Evolutionary conservation across 345 rosid genomes (phyloP), one percentile per base, ranked within the genome.

Genomic region (Bretschneidera sinensis): DNA sequence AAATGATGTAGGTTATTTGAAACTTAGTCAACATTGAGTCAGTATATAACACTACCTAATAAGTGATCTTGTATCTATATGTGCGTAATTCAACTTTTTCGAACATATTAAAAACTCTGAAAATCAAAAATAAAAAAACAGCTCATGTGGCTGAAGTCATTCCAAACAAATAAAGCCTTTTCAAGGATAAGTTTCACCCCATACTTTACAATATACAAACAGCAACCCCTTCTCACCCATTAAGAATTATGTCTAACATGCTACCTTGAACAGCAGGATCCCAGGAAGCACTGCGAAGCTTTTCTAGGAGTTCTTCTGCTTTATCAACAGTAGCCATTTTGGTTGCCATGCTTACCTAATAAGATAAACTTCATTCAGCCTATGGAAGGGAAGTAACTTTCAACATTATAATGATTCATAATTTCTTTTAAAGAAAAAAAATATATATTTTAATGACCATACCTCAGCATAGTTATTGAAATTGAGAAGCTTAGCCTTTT

Each of bases 321-420:
- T 84, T 88, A 45, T 83, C 87, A 61, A 86, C 90, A 17, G 95
- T 91, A 45, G 98, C 98, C 98, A 91, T 88, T 80, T 91, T 91
- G 73, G 74, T 78, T 52, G 90, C 96, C 98, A 88, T 91, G 83
- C 95, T 88, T 59, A 88, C 95, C 96, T 91, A 69, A 64, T 51
- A 21, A 73, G 17, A 45, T 34, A 64, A 24, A 57, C 55, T 43
- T 48, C 39, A 57, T 64, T 74, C 57, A 70, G 70, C 64, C 48
- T 28, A 45, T 7, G 7, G 61, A 55, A 47, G 61, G 17, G 14
- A 48, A 51, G 43, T 34, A 58, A 9, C 17, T 33, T 59, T 48
- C 19, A 52, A 28, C 58, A 51, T 54, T 61, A 55, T 52, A 60
- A 48, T 24, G 39, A 60, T 43, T 68, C 60, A n/a, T n/a, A n/a